Percentiles rank a stretch among this genome's conserved stretches.
Conservation (phyloP, 805 yeast species). For the Nakazawaea peltata region DNA sequence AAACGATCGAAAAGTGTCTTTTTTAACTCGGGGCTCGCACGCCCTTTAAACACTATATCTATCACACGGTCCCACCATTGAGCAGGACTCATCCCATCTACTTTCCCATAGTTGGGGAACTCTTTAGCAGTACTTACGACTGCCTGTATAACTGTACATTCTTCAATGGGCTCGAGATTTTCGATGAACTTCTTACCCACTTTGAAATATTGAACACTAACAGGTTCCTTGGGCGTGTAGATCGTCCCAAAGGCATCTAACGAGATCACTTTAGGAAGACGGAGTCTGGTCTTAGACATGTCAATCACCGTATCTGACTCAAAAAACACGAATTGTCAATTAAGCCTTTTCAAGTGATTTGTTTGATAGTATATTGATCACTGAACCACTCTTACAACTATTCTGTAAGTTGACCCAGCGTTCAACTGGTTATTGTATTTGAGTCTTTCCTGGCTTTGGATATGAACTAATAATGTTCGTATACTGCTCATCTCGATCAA, state of each 20-base stretch:
- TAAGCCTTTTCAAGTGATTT: too few relatives aligned
- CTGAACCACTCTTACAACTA: too few relatives aligned
- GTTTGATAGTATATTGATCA: too few relatives aligned
- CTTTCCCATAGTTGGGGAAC: conserved; percentile 61
- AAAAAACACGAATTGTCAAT: too few relatives aligned
- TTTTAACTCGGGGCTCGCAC: too few relatives aligned
- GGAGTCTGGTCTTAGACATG: too few relatives aligned
- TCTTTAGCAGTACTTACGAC: conserved; percentile 27
- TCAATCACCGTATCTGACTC: too few relatives aligned
- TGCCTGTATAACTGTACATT: conserved; percentile 20
- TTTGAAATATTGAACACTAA: conserved; percentile 43
- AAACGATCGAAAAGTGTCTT: conserved; percentile 42
- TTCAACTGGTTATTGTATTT: too few relatives aligned
- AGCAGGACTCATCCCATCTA: conserved; percentile 19
- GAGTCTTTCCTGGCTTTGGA: too few relatives aligned
- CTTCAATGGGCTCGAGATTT: conserved; percentile 16
- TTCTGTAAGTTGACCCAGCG: too few relatives aligned
- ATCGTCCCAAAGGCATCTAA: conserved; percentile 66
- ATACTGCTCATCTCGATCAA: too few relatives aligned
- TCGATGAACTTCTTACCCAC: conserved; percentile 41
- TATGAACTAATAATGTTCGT: too few relatives aligned
- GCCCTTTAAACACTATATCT: conserved; percentile 30
- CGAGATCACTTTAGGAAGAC: conserved; percentile 33
- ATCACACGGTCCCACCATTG: conserved; percentile 58
- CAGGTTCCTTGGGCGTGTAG: conserved; percentile 47